Percentiles rank a stretch among this genome's conserved stretches.
Evolutionary conservation across 2,329 filamentous ascomycete genomes (phyloP).

Genomic region (Phialocephala sp.): DNA sequence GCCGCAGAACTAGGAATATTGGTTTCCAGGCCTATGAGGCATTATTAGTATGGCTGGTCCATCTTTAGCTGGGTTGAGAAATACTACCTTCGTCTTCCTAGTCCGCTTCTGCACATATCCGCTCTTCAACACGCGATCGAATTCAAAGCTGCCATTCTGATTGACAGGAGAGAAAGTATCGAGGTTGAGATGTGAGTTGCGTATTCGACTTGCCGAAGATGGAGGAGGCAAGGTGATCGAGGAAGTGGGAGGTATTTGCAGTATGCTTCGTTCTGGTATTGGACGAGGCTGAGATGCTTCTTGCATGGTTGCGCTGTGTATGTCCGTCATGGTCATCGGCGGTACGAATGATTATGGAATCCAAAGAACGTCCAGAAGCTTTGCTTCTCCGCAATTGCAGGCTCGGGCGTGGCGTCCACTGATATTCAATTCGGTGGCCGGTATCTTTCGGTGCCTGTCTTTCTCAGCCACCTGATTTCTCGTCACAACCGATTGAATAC

Average conservation of each 20-base stretch:
- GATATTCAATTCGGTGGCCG: constrained; percentile 1
- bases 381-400: constrained; percentile 11
- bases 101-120: constrained; percentile 88
- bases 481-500: neutral
- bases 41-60: neutral
- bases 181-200: constrained; percentile 54
- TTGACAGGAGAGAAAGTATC: constrained; percentile 85
- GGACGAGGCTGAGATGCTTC: constrained; percentile 35
- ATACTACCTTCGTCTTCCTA: constrained; percentile 84
- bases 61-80: constrained; percentile 16
- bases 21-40: constrained; percentile 81
- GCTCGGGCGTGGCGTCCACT: constrained; percentile 16
- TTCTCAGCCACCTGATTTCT: constrained; percentile 22
- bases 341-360: constrained; percentile 2
- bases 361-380: constrained; percentile 2
- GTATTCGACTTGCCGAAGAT: constrained; percentile 36
- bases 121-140: constrained; percentile 90
- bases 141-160: constrained; percentile 94
- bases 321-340: constrained; percentile 22
- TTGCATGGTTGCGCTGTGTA: constrained; percentile 21
- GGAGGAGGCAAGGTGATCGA: constrained; percentile 29
- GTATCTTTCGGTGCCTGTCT: constrained; percentile 11
- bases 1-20: constrained; percentile 86
- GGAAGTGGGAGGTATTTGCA: constrained; percentile 35
- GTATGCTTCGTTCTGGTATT: constrained; percentile 34